A percentile compares a stretch with the other conserved stretches of the same genome.
Conservation (phyloP, 805 yeast species). For the Hanseniaspora lindneri region DNA sequence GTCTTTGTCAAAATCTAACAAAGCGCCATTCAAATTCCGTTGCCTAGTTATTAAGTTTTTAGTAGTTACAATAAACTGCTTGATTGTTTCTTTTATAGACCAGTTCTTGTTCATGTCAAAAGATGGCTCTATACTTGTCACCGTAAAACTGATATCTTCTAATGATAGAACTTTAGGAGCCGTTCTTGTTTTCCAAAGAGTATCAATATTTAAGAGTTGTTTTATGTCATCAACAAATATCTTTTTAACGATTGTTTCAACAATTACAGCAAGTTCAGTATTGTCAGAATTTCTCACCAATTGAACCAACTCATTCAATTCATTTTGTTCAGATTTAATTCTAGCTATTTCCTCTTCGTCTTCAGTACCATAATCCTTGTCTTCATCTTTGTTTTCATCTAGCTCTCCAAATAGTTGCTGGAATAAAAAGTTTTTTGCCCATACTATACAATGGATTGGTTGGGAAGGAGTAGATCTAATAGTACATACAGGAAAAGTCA, state of each 20-base stretch:
- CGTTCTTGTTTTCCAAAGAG: conserved; percentile 63
- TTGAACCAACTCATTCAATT: conserved; percentile 40
- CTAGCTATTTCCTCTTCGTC: conserved; percentile 54
- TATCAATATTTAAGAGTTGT: conserved; percentile 55
- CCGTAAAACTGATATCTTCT: conserved; percentile 17
- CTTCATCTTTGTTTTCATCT: conserved; percentile 28
- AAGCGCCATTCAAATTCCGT: conserved; percentile 15
- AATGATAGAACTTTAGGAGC: conserved; percentile 54
- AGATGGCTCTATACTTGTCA: conserved; percentile 18
- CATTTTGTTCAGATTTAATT: conserved; percentile 55
- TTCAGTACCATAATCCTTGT: conserved; percentile 45
- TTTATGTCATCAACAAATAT: conserved; percentile 67
- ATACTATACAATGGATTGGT: conserved; percentile 90
- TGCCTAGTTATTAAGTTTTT: conserved; percentile 40
- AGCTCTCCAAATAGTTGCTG: conserved; percentile 61
- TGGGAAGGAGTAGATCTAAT: conserved; percentile 93
- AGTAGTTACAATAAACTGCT: conserved; percentile 43
- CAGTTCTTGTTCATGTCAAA: conserved; percentile 36
- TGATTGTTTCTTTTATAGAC: conserved; percentile 51
- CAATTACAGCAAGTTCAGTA: conserved; percentile 25
- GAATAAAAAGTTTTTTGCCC: conserved; percentile 91
- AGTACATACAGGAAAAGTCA: conserved; percentile 89
- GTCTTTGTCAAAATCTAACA: conserved; percentile 75
- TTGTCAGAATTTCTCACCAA: conserved; percentile 22
- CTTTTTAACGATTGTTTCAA: conserved; percentile 37